Evolutionary conservation across 495 filamentous ascomycete genomes (phyloP), one percentile per base, ranked within the genome.

Genomic region (Aspergillus mulundensis): DNA sequence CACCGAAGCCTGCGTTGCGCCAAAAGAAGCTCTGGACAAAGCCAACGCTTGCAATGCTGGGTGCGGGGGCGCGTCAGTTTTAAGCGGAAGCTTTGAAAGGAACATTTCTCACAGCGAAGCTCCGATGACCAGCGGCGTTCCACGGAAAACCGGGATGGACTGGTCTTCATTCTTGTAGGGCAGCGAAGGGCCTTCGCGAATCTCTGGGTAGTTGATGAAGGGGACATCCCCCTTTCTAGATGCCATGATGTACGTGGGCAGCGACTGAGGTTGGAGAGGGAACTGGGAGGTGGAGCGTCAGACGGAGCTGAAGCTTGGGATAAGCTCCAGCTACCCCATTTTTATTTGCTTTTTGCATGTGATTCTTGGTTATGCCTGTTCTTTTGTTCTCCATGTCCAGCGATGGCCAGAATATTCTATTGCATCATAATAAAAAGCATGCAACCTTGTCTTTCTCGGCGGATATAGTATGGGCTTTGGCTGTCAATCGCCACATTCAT

Each of bases 1-100:
- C 62, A 39, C 70, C 76, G 58, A 97, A 90, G 19, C 86, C 85
- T 24, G 89, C 89, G 71, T 91, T 93, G 43, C 61, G 70, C 88
- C 87, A 96, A 59, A 91, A 76, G 49, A 83, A 68, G 57, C 68
- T 74, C 49, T 84, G 81, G 10, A 89, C 49, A 51, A 82, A 75
- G 2, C 69, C 65, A 7, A 87, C 54, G 41, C 77, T 76, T 2
- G 81, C 67, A 14, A 87, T 77, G 18, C 86, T 89, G 43, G 0
- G 28, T 12, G 34, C 10, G 15, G 42, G 12, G 16, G 21, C 18
- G 15, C 1, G 40, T 50, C 38, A 14, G 36, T 53, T 50, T 48
- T 48, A 44, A 10, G 18, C 5, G 0, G 11, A 19, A 18, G 5
- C 19, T 19, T 38, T 15, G 11, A 4, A 36, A 32, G 14, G 36